Evolutionary conservation across 2,329 filamentous ascomycete species (phyloP), one percentile per base, ranked within the genome.

Genomic region (Alternaria sp.): DNA sequence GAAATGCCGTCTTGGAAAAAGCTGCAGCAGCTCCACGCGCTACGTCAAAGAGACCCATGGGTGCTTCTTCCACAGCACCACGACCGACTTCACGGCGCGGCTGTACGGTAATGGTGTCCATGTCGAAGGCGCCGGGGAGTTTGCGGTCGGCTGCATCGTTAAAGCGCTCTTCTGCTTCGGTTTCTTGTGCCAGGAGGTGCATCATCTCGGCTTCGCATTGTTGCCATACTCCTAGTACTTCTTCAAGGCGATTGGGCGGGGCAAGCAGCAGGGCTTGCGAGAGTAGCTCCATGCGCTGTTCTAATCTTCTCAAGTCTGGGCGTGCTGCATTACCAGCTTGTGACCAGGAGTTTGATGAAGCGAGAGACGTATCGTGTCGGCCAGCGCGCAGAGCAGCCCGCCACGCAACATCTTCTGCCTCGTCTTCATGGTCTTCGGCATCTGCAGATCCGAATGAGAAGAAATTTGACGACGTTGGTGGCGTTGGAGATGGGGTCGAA

Each of bases 251-350:
- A 0, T 85, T 81, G 0, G 88, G 80, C 1, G 92, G 92, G 0
- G 92, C 91, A 51, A 94, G 86, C 9, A 92, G 85, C 18, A 95
- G 83, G 1, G 92, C 91, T 12, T 90, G 89, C 1, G 90, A 89
- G 2, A 96, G 82, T 38, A 93, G 90, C 70, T 94, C 92, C 74
- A 93, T 92, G 22, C 92, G 87, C 74, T 94, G 92, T 70, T 94
- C 91, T 1, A 95, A 82, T 66, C 92, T 89, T 30, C 91, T 86
- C 54, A 95, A 75, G 14, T 74, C 74, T 6, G 77, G 88, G 14
- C 74, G 75, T 82, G 27, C 83, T 80, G 77, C 89, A 85, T 68
- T 85, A 11, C 65, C 65, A n/a, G 69, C 57, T 25, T 73, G 66
- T 3, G 69, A 63, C 70, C 73, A 73, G 9, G 88, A 85, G 22